Conservation (phyloP, 1,139 yeast genomes). For the Sugiyamaella neomexicana region DNA sequence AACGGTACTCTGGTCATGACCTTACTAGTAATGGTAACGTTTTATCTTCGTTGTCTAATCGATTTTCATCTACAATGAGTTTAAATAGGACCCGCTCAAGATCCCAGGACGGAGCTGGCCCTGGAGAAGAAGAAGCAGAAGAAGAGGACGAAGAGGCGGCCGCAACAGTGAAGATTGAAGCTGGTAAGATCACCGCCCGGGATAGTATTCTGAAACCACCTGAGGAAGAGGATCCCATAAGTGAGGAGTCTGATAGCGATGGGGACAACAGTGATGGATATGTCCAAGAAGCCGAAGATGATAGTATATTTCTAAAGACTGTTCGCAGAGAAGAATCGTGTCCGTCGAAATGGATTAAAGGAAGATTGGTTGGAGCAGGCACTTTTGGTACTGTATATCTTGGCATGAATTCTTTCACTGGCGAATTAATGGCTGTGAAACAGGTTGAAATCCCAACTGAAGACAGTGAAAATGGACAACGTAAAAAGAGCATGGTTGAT, state of each 20-base stretch:
- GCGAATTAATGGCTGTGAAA: slow-evolving; percentile 95
- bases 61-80: slow-evolving; percentile 30
- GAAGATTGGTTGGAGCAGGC: slow-evolving; percentile 92
- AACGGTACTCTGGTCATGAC: slow-evolving; percentile 16
- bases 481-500: slow-evolving; percentile 67
- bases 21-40: slow-evolving; percentile 14
- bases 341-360: slow-evolving; percentile 86
- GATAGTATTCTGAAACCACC: neutral
- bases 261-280: slow-evolving; percentile 19
- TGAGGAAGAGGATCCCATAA: neutral
- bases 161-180: neutral
- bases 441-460: slow-evolving; percentile 70
- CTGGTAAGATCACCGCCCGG: neutral
- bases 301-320: slow-evolving; percentile 43
- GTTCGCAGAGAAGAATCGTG: slow-evolving; percentile 52
- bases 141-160: too few relatives aligned
- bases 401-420: slow-evolving; percentile 89
- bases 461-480: slow-evolving; percentile 42
- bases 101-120: neutral
- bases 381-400: slow-evolving; percentile 91
- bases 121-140: neutral
- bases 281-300: slow-evolving; percentile 24
- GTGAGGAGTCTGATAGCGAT: neutral
- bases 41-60: slow-evolving; percentile 27
- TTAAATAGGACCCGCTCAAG: slow-evolving; percentile 4